Evolutionary conservation across 352 stramenopile species (phyloP).

Genomic region (Globisporangium cederbergense): DNA sequence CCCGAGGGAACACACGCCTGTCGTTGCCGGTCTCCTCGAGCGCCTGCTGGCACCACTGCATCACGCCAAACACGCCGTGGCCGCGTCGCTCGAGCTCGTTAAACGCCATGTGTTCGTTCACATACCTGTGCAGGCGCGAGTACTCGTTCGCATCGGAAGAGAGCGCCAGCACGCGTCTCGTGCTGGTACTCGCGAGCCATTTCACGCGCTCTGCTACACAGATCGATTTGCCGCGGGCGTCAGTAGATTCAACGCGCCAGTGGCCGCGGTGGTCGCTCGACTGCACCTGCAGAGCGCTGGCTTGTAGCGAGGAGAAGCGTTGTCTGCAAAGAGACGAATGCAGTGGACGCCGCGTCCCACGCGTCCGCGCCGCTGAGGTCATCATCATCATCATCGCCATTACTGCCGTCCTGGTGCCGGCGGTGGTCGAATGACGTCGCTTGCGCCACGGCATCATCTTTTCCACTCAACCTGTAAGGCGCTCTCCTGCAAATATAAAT

Average conservation of each 20-base stretch:
- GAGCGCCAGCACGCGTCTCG: slow-evolving; percentile 38
- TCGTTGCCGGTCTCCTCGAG: slow-evolving; percentile 59
- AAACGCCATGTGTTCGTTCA: slow-evolving; percentile 35
- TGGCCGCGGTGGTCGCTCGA: slow-evolving; percentile 25
- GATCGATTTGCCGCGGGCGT: slow-evolving; percentile 21
- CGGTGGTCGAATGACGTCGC: slow-evolving; percentile 4
- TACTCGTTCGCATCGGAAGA: slow-evolving; percentile 20
- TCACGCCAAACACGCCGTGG: slow-evolving; percentile 47
- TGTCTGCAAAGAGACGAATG: not conserved
- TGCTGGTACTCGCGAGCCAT: slow-evolving; percentile 24
- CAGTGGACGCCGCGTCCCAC: not conserved
- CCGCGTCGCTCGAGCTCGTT: slow-evolving; percentile 69
- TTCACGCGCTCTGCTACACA: slow-evolving; percentile 29
- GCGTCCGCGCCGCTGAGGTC: not conserved
- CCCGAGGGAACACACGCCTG: slow-evolving; percentile 45
- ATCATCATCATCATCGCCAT: not conserved
- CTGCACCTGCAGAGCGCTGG: slow-evolving; percentile 3
- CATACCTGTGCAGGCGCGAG: slow-evolving; percentile 21
- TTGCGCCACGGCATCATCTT: slow-evolving; percentile 14
- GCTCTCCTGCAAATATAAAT: not conserved
- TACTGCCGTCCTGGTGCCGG: not conserved
- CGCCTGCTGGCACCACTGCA: slow-evolving; percentile 65
- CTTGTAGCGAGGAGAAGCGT: not conserved
- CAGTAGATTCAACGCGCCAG: slow-evolving; percentile 24
- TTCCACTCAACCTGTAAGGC: not conserved